Evolutionary conservation across 768 basidiomycete genomes (phyloP).

Genomic region (Tylopilus sp.): DNA sequence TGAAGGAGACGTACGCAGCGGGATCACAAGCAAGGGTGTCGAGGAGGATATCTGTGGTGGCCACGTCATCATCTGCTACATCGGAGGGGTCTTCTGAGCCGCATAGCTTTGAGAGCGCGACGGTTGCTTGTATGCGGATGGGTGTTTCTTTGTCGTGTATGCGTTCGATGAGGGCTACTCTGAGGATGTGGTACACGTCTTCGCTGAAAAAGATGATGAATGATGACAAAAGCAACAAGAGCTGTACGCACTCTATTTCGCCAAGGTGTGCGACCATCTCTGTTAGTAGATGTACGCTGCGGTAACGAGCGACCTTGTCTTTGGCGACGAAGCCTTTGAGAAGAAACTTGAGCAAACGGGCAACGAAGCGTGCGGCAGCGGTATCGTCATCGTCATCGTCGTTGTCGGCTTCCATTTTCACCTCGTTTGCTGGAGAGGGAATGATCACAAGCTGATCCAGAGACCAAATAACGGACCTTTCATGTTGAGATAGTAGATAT

Average conservation of each 20-base stretch:
- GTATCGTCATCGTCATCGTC: conserved; percentile 66
- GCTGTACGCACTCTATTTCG: conserved; percentile 69
- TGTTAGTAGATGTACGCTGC: conserved; percentile 71
- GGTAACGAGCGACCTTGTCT: conserved; percentile 83
- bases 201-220: conserved; percentile 47
- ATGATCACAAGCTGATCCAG: neutral
- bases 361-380: conserved; percentile 62
- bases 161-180: conserved; percentile 63
- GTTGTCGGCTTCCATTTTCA: conserved; percentile 33
- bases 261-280: conserved; percentile 80
- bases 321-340: conserved; percentile 79
- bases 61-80: conserved; percentile 41
- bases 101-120: conserved; percentile 75
- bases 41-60: conserved; percentile 58
- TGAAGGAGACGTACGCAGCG: conserved; percentile 55
- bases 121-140: conserved; percentile 76
- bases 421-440: conserved; percentile 36
- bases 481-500: conserved; percentile 60
- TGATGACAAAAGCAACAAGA: neutral
- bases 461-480: conserved; percentile 49
- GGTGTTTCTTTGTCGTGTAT: conserved; percentile 73
- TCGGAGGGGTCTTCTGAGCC: conserved; percentile 64
- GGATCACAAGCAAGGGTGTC: conserved; percentile 70
- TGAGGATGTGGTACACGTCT: conserved; percentile 64
- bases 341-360: conserved; percentile 65